Evolutionary conservation across 306 rosid species (phyloP).

Genomic region (Quercus glauca): DNA sequence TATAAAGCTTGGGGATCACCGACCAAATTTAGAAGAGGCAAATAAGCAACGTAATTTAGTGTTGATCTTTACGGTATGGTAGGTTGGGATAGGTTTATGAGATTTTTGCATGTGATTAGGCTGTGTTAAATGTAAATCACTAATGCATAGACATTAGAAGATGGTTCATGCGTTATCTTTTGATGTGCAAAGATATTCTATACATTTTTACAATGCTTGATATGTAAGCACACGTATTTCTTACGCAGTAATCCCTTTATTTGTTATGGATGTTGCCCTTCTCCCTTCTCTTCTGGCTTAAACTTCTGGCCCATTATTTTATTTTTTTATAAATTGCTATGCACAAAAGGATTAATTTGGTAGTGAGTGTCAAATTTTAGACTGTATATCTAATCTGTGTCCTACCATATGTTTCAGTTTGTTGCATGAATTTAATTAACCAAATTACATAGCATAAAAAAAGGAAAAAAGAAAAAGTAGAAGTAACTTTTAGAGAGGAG

Average conservation of each 20-base stretch:
- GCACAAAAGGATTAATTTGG: background rate
- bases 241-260: background rate
- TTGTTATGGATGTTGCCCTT: no score
- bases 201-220: background rate
- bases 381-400: background rate
- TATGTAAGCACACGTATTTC: background rate
- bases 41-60: background rate
- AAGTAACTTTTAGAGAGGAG: background rate
- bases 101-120: background rate
- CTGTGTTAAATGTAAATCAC: background rate
- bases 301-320: no score
- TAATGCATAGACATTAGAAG: background rate
- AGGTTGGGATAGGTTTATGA: background rate
- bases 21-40: background rate
- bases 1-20: background rate
- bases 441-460: background rate
- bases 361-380: background rate
- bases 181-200: background rate
- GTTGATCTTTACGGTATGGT: background rate
- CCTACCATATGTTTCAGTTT: background rate
- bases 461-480: no score
- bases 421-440: background rate
- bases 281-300: no score
- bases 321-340: no score
- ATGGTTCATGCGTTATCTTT: background rate